phyloP scores from a whole-genome alignment of 2,329 filamentous ascomycete species.

The Talaromyces sp. region DNA sequence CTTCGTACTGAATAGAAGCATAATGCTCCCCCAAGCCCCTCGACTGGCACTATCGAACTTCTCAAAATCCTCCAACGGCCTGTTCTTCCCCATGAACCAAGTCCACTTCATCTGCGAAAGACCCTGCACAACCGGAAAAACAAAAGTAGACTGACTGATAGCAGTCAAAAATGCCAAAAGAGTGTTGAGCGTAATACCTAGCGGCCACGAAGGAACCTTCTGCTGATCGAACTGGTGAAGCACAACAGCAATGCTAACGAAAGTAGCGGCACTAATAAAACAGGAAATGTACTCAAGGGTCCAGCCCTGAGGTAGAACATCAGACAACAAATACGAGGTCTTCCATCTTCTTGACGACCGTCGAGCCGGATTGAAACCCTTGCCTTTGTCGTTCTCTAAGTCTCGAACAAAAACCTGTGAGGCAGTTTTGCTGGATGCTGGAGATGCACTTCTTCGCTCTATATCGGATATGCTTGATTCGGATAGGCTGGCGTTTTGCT shows the following conservation, averaged over 20 bases:
- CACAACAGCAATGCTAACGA: slow-evolving; percentile 5
- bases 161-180: slow-evolving; percentile 17
- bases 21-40: slow-evolving; percentile 14
- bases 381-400: not conserved
- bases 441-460: not conserved
- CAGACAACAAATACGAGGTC: not conserved
- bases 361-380: not conserved
- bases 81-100: not conserved
- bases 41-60: slow-evolving; percentile 6
- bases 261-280: slow-evolving; percentile 6
- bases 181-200: slow-evolving; percentile 4
- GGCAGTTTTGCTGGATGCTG: not conserved
- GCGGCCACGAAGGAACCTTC: slow-evolving; percentile 4
- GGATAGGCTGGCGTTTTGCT: not conserved
- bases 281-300: slow-evolving; percentile 12
- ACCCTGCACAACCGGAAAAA: slow-evolving; percentile 11
- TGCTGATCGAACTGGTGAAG: slow-evolving; percentile 9
- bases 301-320: slow-evolving; percentile 11
- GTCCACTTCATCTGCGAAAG: slow-evolving; percentile 15
- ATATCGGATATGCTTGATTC: not conserved
- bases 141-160: slow-evolving; percentile 9
- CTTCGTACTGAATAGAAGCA: slow-evolving; percentile 14
- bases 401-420: not conserved
- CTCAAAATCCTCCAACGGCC: slow-evolving; percentile 14
- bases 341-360: not conserved